Percentiles rank a stretch among this genome's conserved stretches.
phyloP scores from a whole-genome alignment of 2,329 filamentous ascomycete species.

The Penicillium expansum region DNA sequence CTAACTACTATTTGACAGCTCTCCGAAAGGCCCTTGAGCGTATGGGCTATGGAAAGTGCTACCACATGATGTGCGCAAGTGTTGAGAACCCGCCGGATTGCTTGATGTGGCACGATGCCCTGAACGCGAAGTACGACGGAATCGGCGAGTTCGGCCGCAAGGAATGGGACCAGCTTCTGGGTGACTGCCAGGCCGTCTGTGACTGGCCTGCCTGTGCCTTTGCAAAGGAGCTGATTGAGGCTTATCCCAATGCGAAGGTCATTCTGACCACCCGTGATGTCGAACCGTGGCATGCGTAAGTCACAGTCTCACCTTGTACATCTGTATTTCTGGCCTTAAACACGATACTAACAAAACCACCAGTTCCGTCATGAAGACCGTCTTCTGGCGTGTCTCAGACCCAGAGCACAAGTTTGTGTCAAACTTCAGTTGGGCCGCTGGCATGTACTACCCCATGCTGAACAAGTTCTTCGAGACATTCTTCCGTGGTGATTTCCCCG shows the following conservation, averaged over 20 bases:
- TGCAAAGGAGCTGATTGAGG: conserved; percentile 66
- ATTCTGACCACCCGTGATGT: conserved; percentile 66
- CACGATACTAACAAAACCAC: not conserved
- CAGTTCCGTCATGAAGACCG: conserved; percentile 63
- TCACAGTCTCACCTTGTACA: not conserved
- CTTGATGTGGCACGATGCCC: conserved; percentile 68
- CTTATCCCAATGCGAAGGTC: conserved; percentile 70
- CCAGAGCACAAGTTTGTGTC: conserved; percentile 57
- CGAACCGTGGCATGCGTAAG: conserved; percentile 58
- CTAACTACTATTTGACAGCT: conserved; percentile 41
- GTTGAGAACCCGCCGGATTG: conserved; percentile 67
- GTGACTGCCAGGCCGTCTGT: conserved; percentile 64
- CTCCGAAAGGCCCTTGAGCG: conserved; percentile 64
- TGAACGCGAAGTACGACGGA: conserved; percentile 61
- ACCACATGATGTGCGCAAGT: conserved; percentile 71
- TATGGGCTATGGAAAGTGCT: conserved; percentile 66
- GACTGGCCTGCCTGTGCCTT: conserved; percentile 69
- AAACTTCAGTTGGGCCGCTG: conserved; percentile 61
- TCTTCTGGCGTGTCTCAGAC: conserved; percentile 65
- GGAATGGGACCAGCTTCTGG: conserved; percentile 68
- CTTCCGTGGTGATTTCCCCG: conserved; percentile 66
- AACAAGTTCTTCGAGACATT: conserved; percentile 67
- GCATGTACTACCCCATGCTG: conserved; percentile 69
- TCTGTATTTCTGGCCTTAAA: not conserved
- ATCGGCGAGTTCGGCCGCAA: conserved; percentile 62